Conservation (phyloP, 257 asterid species). For the Gardenia jasminoides region DNA sequence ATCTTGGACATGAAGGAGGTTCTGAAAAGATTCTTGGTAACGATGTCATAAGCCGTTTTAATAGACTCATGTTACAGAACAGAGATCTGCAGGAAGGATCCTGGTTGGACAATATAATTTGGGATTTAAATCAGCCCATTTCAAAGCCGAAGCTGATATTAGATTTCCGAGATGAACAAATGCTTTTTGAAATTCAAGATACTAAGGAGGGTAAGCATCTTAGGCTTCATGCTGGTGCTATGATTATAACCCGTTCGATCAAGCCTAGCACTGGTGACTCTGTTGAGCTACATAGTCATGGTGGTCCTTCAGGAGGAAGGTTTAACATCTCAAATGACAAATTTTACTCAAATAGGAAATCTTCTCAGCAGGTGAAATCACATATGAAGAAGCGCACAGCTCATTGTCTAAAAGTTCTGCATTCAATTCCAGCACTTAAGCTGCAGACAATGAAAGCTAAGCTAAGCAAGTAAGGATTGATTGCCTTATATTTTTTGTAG, state of each 20-base stretch:
- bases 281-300: conserved; percentile 64
- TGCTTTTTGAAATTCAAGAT: conserved; percentile 92
- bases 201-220: conserved; percentile 54
- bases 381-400: conserved; percentile 86
- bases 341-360: conserved; percentile 84
- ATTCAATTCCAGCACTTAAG: conserved; percentile 94
- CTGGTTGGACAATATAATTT: conserved; percentile 79
- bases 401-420: conserved; percentile 92
- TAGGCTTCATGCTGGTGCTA: conserved; percentile 91
- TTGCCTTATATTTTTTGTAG: not conserved
- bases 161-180: conserved; percentile 95
- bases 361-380: conserved; percentile 91
- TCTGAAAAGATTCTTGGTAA: conserved; percentile 38
- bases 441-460: conserved; percentile 92
- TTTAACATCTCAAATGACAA: conserved; percentile 94
- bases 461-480: conserved; percentile 80
- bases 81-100: conserved; percentile 76
- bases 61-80: conserved; percentile 68
- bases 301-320: conserved; percentile 58
- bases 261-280: conserved; percentile 57
- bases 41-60: conserved; percentile 66
- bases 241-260: conserved; percentile 66
- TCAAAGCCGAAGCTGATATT: conserved; percentile 75
- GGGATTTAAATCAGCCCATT: conserved; percentile 74
- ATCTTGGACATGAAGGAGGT: conserved; percentile 40